Evolutionary conservation across 1,284 basidiomycete species (phyloP).

Genomic region (Erythrobasidium hasegawianum): DNA sequence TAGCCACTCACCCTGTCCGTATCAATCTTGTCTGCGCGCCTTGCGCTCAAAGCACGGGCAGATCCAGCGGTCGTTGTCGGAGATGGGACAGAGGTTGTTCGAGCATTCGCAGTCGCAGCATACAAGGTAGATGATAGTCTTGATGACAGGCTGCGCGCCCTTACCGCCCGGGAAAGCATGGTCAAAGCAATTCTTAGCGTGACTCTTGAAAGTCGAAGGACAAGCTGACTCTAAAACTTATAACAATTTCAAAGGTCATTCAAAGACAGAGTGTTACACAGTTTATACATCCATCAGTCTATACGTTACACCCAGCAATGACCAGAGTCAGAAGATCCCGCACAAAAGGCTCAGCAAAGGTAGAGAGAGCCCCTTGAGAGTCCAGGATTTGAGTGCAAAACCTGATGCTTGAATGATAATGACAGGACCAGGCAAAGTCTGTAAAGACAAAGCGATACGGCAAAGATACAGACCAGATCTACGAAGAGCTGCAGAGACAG

Average conservation of each 20-base stretch:
- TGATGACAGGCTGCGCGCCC: conserved; percentile 4
- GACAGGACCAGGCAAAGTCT: conserved; percentile 23
- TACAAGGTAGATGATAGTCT: no score
- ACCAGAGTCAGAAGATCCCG: conserved; percentile 8
- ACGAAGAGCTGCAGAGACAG: conserved; percentile 21
- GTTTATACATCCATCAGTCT: no score
- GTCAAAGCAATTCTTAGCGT: no score
- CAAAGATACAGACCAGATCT: conserved; percentile 35
- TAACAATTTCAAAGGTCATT: no score
- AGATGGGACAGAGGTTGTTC: conserved; percentile 12
- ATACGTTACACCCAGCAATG: not conserved
- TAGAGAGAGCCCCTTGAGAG: no score
- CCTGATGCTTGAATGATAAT: no score
- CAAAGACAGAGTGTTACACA: no score
- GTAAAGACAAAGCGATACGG: conserved; percentile 32
- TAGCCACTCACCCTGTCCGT: conserved; percentile 31
- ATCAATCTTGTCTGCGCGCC: conserved; percentile 30
- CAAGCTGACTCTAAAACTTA: no score
- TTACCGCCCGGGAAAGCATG: not conserved
- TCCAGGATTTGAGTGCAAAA: no score
- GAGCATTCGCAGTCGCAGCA: not conserved
- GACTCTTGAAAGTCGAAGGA: no score
- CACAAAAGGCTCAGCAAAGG: not conserved
- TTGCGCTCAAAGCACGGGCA: conserved; percentile 21
- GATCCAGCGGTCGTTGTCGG: conserved; percentile 6